A percentile compares a stretch with the other conserved stretches of the same genome.
phyloP scores from a whole-genome alignment of 140 eudicot genomes.

The Flaveria floridana region DNA sequence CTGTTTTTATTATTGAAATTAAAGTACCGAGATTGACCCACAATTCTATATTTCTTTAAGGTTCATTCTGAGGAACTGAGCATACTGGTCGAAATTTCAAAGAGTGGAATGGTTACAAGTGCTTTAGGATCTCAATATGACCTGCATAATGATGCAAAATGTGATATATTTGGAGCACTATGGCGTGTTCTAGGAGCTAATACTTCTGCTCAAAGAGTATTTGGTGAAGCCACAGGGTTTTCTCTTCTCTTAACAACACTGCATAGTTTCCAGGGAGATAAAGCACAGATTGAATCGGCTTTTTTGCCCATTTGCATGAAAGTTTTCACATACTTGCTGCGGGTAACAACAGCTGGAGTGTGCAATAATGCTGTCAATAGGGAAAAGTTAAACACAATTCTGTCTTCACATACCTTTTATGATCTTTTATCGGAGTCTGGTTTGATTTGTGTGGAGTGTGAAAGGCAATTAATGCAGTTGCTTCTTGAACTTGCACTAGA shows the following conservation, averaged over 20 bases:
- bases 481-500: slow-evolving; percentile 89
- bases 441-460: slow-evolving; percentile 81
- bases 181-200: slow-evolving; percentile 87
- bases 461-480: slow-evolving; percentile 83
- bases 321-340: slow-evolving; percentile 77
- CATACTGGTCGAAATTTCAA: slow-evolving; percentile 71
- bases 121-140: slow-evolving; percentile 74
- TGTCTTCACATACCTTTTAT: slow-evolving; percentile 80
- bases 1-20: background rate
- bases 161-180: slow-evolving; percentile 85
- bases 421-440: slow-evolving; percentile 92
- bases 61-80: slow-evolving; percentile 95
- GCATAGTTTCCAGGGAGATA: slow-evolving; percentile 72
- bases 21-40: slow-evolving; percentile 17
- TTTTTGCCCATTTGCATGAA: slow-evolving; percentile 40
- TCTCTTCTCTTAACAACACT: slow-evolving; percentile 83
- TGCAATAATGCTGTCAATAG: slow-evolving; percentile 77
- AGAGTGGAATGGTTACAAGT: slow-evolving; percentile 96
- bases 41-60: slow-evolving; percentile 36
- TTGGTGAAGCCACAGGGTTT: slow-evolving; percentile 98
- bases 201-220: slow-evolving; percentile 79
- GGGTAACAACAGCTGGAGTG: slow-evolving; percentile 83
- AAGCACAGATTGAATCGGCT: slow-evolving; percentile 43
- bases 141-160: slow-evolving; percentile 77
- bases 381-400: slow-evolving; percentile 61